Percentiles rank a stretch among this genome's conserved stretches.
phyloP scores from a whole-genome alignment of 2,329 filamentous ascomycete genomes.

The Cercospora nicotianae region DNA sequence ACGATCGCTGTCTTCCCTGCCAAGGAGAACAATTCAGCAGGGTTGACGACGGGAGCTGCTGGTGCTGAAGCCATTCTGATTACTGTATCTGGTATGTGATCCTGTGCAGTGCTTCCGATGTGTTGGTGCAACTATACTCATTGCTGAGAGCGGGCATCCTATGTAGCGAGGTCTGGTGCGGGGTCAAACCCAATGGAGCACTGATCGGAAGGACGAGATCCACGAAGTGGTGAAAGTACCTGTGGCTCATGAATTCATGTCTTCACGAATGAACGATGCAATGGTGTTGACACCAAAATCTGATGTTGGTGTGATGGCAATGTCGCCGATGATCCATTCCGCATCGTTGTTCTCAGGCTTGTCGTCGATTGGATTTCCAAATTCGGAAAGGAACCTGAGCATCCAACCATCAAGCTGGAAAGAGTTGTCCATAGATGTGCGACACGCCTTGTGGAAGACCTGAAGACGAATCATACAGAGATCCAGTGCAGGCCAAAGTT shows the following conservation, averaged over 20 bases:
- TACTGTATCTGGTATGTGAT: neutral
- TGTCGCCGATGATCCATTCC: constrained; percentile 13
- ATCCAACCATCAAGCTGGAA: constrained; percentile 18
- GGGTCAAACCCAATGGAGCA: neutral
- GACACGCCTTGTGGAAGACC: constrained; percentile 10
- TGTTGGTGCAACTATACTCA: neutral
- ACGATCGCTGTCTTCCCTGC: constrained; percentile 28
- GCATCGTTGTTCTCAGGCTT: constrained; percentile 1
- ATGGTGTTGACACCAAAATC: constrained; percentile 9
- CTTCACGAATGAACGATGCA: neutral
- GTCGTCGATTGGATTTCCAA: constrained; percentile 13
- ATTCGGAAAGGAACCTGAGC: constrained; percentile 14
- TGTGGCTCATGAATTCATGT: neutral
- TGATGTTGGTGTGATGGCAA: constrained; percentile 13
- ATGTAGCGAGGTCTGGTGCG: constrained; percentile 3
- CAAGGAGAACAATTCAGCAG: constrained; percentile 25
- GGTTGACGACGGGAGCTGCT: constrained; percentile 20
- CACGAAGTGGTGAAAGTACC: neutral
- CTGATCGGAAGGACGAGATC: neutral
- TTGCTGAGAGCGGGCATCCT: neutral
- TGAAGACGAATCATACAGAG: constrained; percentile 15
- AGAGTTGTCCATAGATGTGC: constrained; percentile 14
- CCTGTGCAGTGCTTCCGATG: neutral
- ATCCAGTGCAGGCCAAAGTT: constrained; percentile 9
- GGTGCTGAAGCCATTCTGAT: constrained; percentile 9